Evolutionary conservation across 1,139 yeast species (phyloP).

Genomic region (Hansenula lynferdii): DNA sequence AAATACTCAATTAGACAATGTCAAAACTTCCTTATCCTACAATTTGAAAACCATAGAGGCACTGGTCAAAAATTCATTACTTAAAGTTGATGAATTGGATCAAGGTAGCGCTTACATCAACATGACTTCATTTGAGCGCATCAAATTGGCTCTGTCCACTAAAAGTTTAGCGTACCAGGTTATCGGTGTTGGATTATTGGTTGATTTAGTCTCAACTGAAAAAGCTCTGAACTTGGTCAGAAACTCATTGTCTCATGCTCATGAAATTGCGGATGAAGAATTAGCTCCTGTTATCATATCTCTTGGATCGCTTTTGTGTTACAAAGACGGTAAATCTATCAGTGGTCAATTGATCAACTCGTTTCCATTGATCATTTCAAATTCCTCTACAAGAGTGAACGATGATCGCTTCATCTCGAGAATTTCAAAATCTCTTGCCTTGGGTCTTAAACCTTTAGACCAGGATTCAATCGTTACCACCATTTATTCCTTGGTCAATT

Average conservation of each 20-base stretch:
- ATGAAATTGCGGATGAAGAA: conserved; percentile 20
- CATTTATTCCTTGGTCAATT: conserved; percentile 76
- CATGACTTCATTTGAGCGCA: conserved; percentile 33
- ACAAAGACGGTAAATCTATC: conserved; percentile 32
- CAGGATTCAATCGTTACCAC: conserved; percentile 87
- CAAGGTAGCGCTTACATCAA: conserved; percentile 38
- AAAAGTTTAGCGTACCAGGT: conserved; percentile 40
- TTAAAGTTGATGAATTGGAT: conserved; percentile 32
- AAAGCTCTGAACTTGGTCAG: conserved; percentile 10
- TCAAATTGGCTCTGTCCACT: conserved; percentile 35
- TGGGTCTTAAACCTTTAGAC: conserved; percentile 37
- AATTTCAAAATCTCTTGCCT: conserved; percentile 35
- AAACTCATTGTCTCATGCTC: conserved; percentile 15
- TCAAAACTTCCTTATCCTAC: conserved; percentile 6
- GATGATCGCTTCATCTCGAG: conserved; percentile 29
- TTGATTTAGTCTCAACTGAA: conserved; percentile 17
- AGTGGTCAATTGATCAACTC: conserved; percentile 25
- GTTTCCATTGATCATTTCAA: conserved; percentile 26
- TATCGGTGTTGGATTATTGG: conserved; percentile 33
- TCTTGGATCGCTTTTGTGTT: conserved; percentile 50
- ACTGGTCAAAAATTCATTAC: conserved; percentile 26
- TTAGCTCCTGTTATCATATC: conserved; percentile 47
- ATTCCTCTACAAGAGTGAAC: conserved; percentile 35
- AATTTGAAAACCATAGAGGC: conserved; percentile 21
- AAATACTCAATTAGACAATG: conserved; percentile 5